These are phyloP conservation scores for Glomus cerebriforme DNA, from an alignment of 192 early-diverging fungal species.

Conservation along the genomic window DNA sequence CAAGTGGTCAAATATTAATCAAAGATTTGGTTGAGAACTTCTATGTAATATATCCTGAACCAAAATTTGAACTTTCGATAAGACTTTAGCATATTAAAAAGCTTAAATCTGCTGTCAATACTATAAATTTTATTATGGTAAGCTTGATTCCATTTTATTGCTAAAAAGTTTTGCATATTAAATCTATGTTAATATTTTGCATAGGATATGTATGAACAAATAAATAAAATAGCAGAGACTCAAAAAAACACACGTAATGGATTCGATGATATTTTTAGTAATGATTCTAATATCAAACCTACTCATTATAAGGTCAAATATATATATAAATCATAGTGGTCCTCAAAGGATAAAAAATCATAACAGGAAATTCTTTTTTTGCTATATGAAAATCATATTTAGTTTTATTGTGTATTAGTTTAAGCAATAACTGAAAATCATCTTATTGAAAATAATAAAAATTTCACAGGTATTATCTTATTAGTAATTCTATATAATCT, in stretches of 20 bases:
- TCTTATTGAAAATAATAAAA: conserved; percentile 18
- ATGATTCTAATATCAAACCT: conserved; percentile 11
- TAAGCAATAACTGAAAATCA: no score
- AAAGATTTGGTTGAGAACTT: conserved; percentile 27
- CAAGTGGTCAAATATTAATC: conserved; percentile 33
- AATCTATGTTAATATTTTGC: conserved; percentile 29
- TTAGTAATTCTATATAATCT: conserved; percentile 18
- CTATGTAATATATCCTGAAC: conserved; percentile 30
- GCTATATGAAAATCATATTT: conserved; percentile 2
- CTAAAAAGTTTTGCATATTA: conserved; percentile 22
- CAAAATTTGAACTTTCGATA: conserved; percentile 32
- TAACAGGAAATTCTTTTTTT: conserved; percentile 10
- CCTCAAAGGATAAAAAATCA: conserved; percentile 26
- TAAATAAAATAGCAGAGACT: conserved; percentile 24
- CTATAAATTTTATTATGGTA: conserved; percentile 35
- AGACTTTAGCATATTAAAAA: conserved; percentile 33
- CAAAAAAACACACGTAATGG: conserved; percentile 17
- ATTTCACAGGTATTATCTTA: neutral
- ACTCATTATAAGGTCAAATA: conserved; percentile 22
- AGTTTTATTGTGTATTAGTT: neutral
- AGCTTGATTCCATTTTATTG: neutral
- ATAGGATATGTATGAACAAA: conserved; percentile 32
- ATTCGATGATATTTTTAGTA: conserved; percentile 31
- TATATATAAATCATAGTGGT: conserved; percentile 27
- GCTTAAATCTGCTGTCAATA: conserved; percentile 28